Base-by-base conservation (phyloP, 345 rosid species). In the Adansonia digitata region DNA sequence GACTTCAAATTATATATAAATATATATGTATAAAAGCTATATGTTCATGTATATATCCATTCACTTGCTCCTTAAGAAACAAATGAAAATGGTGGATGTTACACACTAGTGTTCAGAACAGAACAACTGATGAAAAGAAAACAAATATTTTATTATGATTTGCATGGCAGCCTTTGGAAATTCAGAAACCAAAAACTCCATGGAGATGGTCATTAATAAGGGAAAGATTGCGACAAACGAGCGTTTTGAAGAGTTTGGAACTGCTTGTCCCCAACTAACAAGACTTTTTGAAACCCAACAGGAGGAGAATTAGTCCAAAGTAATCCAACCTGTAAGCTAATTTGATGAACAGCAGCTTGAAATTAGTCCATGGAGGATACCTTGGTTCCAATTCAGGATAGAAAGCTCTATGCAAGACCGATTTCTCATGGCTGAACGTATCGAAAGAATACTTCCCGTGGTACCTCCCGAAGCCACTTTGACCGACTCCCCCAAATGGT, bases 381-480 rank as follows among this genome's bases (percentile, higher is more conserved):
- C 98, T 83, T 6, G 91, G 87, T 65, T 88, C 95, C 8, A 91
- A 55, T 80, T 94, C 98, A 0, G 85, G 84, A 64, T 74, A 83
- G 74, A 88, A 92, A 31, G 78, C 79, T 81, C 97, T 79, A 18
- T 84, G 84, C 88, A 94, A 24, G 12, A 92, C 84, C n/a, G 92
- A 90, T 74, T 94, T 94, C 77, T 90, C 94, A 56, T 92, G 98
- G 79, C 97, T 92, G 82, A 94, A 94, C 26, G 92, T 79, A 22
- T 94, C 98, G 49, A 94, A 94, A 14, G 97, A 91, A 83, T 88
- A 94, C 82, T 88, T 91, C 49, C 98, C 97, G 11, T 94, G 98
- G 86, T 91, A 94, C 84, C 93, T 89, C 67, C 97, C 97, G 5
- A 84, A 78, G 5, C 98, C 97, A 72, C 97, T 91, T 64, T 87